phyloP scores from a whole-genome alignment of 1,284 basidiomycete species.

The Gymnopus androsaceus region DNA sequence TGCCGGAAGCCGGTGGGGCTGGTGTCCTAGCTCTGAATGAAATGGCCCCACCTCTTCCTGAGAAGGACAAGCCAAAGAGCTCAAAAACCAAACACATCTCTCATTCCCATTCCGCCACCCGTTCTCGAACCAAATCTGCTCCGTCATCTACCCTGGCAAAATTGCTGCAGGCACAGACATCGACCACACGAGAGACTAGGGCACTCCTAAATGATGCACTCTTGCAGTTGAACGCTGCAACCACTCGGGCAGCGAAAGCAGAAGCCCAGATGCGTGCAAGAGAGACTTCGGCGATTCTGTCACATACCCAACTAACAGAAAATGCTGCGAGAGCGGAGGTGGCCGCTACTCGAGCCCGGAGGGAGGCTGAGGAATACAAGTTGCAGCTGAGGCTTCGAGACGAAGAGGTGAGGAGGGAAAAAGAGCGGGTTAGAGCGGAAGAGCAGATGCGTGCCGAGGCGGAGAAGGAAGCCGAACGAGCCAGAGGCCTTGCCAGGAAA shows the following conservation, averaged over 20 bases:
- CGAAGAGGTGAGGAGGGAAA: not conserved
- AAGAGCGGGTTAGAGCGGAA: not conserved
- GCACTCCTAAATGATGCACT: constrained; percentile 13
- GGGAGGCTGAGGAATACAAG: constrained; percentile 10
- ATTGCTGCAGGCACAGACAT: constrained; percentile 13
- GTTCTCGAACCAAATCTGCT: not conserved
- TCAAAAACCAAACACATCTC: constrained; percentile 6
- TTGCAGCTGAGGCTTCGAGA: constrained; percentile 5
- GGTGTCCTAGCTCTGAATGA: not conserved
- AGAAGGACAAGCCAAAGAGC: constrained; percentile 1
- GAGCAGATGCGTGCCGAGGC: constrained; percentile 8
- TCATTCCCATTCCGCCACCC: not conserved
- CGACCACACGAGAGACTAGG: constrained; percentile 7
- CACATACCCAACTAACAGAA: constrained; percentile 8
- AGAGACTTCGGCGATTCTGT: not conserved
- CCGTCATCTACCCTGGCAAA: constrained; percentile 9
- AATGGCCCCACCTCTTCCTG: not conserved
- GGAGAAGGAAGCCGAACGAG: constrained; percentile 9
- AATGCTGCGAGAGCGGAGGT: not conserved
- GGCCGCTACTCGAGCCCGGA: constrained; percentile 5
- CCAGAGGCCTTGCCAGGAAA: constrained; percentile 8
- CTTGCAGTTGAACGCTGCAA: constrained; percentile 8
- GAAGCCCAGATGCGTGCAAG: not conserved
- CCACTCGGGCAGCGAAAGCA: constrained; percentile 9
- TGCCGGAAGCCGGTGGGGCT: not conserved